phyloP scores from a whole-genome alignment of 345 rosid genomes.

The Euphorbia lathyris region DNA sequence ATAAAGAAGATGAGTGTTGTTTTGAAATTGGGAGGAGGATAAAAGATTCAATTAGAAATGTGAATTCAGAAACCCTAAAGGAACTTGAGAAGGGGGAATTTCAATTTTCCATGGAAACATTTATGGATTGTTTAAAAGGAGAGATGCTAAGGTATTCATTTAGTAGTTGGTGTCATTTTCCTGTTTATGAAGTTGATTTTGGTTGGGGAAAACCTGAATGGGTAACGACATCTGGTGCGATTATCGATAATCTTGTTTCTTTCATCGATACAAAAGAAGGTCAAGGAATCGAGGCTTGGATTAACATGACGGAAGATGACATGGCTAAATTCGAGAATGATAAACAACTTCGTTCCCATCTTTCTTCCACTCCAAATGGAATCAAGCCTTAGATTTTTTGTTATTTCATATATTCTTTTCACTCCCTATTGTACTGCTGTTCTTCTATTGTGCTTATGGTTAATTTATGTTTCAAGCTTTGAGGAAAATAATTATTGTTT shows the following conservation, averaged over 20 bases:
- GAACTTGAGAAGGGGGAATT: slow-evolving; percentile 1
- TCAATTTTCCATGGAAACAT: background rate
- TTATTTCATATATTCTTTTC: too few relatives aligned
- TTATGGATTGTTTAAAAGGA: background rate
- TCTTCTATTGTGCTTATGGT: too few relatives aligned
- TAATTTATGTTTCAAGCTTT: too few relatives aligned
- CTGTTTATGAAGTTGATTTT: slow-evolving; percentile 11
- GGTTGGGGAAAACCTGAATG: slow-evolving; percentile 21
- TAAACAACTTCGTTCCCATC: background rate
- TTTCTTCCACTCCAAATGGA: background rate
- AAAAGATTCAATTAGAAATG: background rate
- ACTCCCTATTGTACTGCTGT: too few relatives aligned
- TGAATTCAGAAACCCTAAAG: background rate
- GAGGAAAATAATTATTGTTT: too few relatives aligned
- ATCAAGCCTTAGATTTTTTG: too few relatives aligned
- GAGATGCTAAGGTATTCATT: background rate
- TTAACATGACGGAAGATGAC: slow-evolving; percentile 14
- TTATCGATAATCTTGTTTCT: background rate
- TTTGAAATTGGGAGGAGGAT: slow-evolving; percentile 4
- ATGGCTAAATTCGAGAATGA: slow-evolving; percentile 10
- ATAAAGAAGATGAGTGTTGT: background rate
- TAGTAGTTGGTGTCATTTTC: slow-evolving; percentile 15
- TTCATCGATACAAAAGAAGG: slow-evolving; percentile 13
- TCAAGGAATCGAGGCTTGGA: slow-evolving; percentile 13
- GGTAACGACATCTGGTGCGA: background rate